phyloP scores from a whole-genome alignment of 176 grass and related monocot genomes.

The Cenchrus americanus region DNA sequence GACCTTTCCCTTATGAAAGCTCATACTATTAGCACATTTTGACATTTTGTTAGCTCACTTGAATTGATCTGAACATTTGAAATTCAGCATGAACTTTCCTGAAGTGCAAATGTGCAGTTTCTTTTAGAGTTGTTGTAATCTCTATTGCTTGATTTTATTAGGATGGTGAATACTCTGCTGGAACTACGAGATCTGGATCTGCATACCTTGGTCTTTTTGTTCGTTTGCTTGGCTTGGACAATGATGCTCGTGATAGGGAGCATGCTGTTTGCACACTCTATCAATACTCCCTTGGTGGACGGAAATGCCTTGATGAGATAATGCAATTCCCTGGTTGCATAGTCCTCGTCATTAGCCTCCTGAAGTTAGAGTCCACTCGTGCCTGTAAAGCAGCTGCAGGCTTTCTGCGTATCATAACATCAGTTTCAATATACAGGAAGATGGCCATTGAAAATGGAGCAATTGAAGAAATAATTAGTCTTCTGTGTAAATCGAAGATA shows the following conservation, averaged over 20 bases:
- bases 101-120: slow-evolving; percentile 36
- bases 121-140: neutral
- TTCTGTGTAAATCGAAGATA: slow-evolving; percentile 53
- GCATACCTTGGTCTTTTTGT: slow-evolving; percentile 78
- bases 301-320: slow-evolving; percentile 66
- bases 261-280: slow-evolving; percentile 64
- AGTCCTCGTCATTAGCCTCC: slow-evolving; percentile 60
- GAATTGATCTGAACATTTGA: neutral
- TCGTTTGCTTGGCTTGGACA: slow-evolving; percentile 82
- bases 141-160: slow-evolving; percentile 41
- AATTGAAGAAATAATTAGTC: slow-evolving; percentile 67
- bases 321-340: slow-evolving; percentile 75
- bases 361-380: slow-evolving; percentile 60
- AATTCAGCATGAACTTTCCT: neutral
- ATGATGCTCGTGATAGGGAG: slow-evolving; percentile 67
- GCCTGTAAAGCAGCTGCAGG: slow-evolving; percentile 68
- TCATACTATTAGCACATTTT: neutral
- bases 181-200: slow-evolving; percentile 27
- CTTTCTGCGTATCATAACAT: slow-evolving; percentile 57
- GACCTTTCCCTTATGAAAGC: neutral
- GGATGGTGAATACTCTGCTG: slow-evolving; percentile 51
- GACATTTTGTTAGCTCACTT: neutral
- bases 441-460: slow-evolving; percentile 48
- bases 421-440: slow-evolving; percentile 65
- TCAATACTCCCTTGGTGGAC: slow-evolving; percentile 68